These are phyloP conservation scores for Rhynchospora breviuscula DNA, from an alignment of 176 grass and related monocot genomes.

Conservation along the genomic window DNA sequence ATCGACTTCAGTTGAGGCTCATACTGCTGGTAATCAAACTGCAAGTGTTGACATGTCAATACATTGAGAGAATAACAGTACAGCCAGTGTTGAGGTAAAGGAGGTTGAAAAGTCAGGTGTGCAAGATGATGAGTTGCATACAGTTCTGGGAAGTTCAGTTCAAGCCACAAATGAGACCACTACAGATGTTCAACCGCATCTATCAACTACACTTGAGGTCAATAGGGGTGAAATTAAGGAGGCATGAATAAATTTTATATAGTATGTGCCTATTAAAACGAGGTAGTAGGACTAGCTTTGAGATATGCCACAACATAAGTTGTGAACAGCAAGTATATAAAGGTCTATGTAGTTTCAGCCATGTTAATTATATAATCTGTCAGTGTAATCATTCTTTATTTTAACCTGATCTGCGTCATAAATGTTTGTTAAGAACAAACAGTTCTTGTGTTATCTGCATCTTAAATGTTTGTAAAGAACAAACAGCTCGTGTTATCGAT, in stretches of 20 bases:
- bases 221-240: slow-evolving; percentile 5
- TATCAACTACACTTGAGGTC: neutral
- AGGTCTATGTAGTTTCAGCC: neutral
- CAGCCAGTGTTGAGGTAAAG: neutral
- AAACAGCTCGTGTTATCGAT: too few relatives aligned
- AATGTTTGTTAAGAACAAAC: neutral
- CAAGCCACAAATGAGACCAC: neutral
- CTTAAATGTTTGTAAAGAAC: neutral
- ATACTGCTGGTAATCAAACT: slow-evolving; percentile 9
- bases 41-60: slow-evolving; percentile 2
- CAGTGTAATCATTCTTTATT: neutral
- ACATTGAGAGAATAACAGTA: slow-evolving; percentile 21
- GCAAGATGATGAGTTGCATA: neutral
- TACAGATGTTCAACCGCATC: neutral
- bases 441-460: neutral
- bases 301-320: neutral
- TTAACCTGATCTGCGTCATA: neutral
- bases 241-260: neutral
- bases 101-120: neutral
- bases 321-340: neutral
- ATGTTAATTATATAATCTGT: slow-evolving; percentile 6
- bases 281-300: slow-evolving; percentile 6
- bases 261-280: neutral
- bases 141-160: neutral
- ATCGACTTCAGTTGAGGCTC: neutral